Conservation (phyloP, 1,139 yeast genomes). For the Yarrowia galli region DNA sequence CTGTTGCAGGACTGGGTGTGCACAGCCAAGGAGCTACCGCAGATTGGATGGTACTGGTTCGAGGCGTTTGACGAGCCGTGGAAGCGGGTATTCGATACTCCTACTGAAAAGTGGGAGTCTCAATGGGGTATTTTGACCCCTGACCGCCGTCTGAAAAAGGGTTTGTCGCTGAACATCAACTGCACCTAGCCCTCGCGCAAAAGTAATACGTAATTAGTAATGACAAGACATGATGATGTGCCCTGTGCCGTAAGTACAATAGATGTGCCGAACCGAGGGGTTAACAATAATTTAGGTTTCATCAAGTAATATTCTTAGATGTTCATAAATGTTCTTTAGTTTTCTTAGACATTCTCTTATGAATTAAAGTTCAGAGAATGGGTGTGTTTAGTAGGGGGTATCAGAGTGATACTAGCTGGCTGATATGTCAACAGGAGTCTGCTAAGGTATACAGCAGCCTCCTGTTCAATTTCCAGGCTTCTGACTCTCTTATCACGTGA, state of each 20-base stretch:
- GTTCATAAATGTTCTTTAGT: background rate
- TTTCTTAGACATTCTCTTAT: background rate
- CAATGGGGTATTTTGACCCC: conserved; percentile 71
- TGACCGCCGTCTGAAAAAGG: conserved; percentile 56
- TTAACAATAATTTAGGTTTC: background rate
- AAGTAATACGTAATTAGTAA: background rate
- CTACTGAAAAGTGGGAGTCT: conserved; percentile 65
- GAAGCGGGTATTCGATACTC: conserved; percentile 62
- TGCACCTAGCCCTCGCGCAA: background rate
- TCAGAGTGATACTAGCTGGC: too few relatives aligned
- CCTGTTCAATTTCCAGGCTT: too few relatives aligned
- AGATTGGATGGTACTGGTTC: conserved; percentile 65
- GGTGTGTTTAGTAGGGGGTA: background rate
- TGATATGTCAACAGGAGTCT: too few relatives aligned
- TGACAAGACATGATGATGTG: background rate
- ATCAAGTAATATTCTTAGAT: background rate
- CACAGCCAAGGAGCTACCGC: conserved; percentile 48
- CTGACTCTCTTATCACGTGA: too few relatives aligned
- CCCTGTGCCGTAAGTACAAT: too few relatives aligned
- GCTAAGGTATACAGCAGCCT: too few relatives aligned
- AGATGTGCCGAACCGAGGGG: background rate
- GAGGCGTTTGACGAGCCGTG: conserved; percentile 81
- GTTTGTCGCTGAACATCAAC: conserved; percentile 16
- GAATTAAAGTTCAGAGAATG: background rate
- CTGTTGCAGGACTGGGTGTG: conserved; percentile 65